Percentiles rank a stretch among this genome's conserved stretches.
phyloP scores from a whole-genome alignment of 179 eudicot genomes.

The Beta lomatogona region DNA sequence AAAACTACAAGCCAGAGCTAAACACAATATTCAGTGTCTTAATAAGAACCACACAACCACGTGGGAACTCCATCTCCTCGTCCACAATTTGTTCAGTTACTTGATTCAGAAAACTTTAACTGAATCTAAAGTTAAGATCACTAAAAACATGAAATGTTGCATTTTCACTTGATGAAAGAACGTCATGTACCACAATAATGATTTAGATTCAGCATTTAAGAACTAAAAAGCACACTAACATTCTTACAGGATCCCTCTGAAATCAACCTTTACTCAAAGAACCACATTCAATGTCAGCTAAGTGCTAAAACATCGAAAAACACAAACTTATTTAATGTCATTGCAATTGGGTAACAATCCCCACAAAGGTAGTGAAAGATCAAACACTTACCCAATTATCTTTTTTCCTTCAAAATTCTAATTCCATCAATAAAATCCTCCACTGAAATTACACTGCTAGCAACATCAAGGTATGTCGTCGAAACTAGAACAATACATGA shows the following conservation, averaged over 20 bases:
- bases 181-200: not conserved
- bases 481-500: not conserved
- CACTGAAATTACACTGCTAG: not conserved
- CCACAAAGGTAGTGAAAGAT: not conserved
- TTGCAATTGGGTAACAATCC: not conserved
- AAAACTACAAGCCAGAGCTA: not conserved
- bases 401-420: not conserved
- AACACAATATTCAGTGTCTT: not conserved
- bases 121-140: not conserved
- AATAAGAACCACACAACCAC: not conserved
- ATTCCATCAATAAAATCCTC: not conserved
- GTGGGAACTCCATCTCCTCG: not conserved
- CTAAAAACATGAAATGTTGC: not conserved
- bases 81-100: not conserved
- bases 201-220: not conserved
- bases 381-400: not conserved
- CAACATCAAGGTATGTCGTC: not conserved
- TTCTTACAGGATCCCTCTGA: too few species aligned
- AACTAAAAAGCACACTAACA: not conserved
- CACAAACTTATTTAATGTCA: not conserved
- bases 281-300: not conserved
- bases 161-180: not conserved
- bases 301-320: not conserved
- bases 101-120: not conserved
- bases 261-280: too few species aligned